Conservation (phyloP, 1,284 basidiomycete genomes). For the Schizophyllum amplum region DNA sequence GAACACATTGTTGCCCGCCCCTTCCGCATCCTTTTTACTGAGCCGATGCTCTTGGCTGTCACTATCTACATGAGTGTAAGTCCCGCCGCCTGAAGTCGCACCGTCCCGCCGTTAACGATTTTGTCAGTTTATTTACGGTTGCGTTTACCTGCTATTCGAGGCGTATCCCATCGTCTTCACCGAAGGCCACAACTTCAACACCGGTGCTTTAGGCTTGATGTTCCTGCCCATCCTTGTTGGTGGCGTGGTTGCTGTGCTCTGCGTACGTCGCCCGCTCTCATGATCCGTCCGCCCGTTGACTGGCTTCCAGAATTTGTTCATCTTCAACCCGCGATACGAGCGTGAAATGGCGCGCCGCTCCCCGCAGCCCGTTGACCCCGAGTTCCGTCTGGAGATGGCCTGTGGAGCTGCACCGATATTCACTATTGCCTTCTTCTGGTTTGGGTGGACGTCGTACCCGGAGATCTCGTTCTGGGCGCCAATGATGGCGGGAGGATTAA, state of each 20-base stretch:
- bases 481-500: conserved; percentile 37
- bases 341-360: conserved; percentile 34
- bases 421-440: conserved; percentile 58
- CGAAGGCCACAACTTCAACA: conserved; percentile 41
- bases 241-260: conserved; percentile 33
- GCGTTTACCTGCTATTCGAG: conserved; percentile 54
- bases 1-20: conserved; percentile 50
- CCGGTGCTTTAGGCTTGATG: conserved; percentile 41
- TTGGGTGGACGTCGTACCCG: conserved; percentile 53
- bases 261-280: conserved; percentile 24
- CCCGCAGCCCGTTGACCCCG: conserved; percentile 55
- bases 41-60: conserved; percentile 71
- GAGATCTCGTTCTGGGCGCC: conserved; percentile 51
- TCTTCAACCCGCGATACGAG: conserved; percentile 43
- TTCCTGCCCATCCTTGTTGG: conserved; percentile 52
- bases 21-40: conserved; percentile 61
- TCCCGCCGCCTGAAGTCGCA: conserved; percentile 9
- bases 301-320: conserved; percentile 23
- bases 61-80: conserved; percentile 62
- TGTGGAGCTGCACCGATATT: conserved; percentile 50
- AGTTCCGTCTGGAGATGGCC: conserved; percentile 51
- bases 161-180: conserved; percentile 54
- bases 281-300: conserved; percentile 16
- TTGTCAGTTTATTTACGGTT: conserved; percentile 50
- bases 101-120: conserved; percentile 5